A percentile compares a stretch with the other conserved stretches of the same genome.
phyloP scores from a whole-genome alignment of 345 rosid genomes.

The Linum trigynum region DNA sequence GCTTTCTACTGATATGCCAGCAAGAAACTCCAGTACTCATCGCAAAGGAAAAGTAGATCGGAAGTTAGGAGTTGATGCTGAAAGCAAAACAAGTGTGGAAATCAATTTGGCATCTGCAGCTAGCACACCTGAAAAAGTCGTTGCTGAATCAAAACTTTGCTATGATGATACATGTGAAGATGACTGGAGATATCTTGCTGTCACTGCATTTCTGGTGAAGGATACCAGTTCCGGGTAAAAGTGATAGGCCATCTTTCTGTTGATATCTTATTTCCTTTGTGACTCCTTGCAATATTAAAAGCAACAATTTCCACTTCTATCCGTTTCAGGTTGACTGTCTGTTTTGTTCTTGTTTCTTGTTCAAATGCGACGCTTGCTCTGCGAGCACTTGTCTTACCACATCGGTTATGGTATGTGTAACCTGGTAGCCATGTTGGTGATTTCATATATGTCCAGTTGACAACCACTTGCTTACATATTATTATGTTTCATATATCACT shows the following conservation, averaged over 20 bases:
- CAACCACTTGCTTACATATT: neutral
- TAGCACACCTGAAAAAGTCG: slow-evolving; percentile 14
- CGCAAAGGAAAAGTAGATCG: slow-evolving; percentile 23
- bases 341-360: slow-evolving; percentile 76
- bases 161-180: slow-evolving; percentile 49
- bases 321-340: slow-evolving; percentile 62
- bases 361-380: slow-evolving; percentile 85
- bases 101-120: slow-evolving; percentile 18
- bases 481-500: neutral
- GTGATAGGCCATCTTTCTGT: neutral
- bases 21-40: slow-evolving; percentile 36
- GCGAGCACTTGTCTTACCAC: slow-evolving; percentile 77
- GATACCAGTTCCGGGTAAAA: slow-evolving; percentile 63
- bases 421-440: neutral
- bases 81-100: slow-evolving; percentile 17
- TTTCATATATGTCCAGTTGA: neutral
- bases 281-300: neutral
- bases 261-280: slow-evolving; percentile 1
- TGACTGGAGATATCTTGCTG: slow-evolving; percentile 95
- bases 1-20: slow-evolving; percentile 94
- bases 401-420: slow-evolving; percentile 64
- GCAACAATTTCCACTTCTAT: slow-evolving; percentile 7
- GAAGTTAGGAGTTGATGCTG: slow-evolving; percentile 16
- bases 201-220: slow-evolving; percentile 84
- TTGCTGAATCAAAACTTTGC: slow-evolving; percentile 16